A percentile compares a stretch with the other conserved stretches of the same genome.
phyloP scores from a whole-genome alignment of 2,329 filamentous ascomycete genomes.

The Paecilomyces formosus region DNA sequence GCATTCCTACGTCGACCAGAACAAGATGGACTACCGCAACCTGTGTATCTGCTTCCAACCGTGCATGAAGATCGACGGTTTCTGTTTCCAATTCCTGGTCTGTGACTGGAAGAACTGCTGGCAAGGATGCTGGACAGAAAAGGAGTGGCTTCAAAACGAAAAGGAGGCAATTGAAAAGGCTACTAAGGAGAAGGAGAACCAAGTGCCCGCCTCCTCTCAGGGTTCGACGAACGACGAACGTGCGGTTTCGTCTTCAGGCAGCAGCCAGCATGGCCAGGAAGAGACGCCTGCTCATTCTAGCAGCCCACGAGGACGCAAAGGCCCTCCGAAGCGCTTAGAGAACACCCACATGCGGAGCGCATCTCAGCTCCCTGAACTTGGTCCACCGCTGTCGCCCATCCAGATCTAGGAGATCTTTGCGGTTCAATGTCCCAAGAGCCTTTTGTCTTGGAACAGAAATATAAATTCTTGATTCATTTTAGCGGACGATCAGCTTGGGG shows the following conservation, averaged over 20 bases:
- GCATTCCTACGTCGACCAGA: constrained; percentile 85
- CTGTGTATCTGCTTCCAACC: constrained; percentile 96
- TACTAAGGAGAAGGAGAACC: constrained; percentile 17
- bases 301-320: constrained; percentile 22
- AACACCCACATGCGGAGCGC: constrained; percentile 26
- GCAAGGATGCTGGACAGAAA: constrained; percentile 91
- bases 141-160: constrained; percentile 61
- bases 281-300: constrained; percentile 23
- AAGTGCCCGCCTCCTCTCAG: constrained; percentile 9
- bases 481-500: not conserved
- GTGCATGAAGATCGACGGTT: constrained; percentile 91
- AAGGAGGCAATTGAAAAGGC: constrained; percentile 30
- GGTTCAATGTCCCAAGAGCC: not conserved
- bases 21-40: constrained; percentile 97
- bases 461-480: not conserved
- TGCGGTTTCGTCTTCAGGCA: constrained; percentile 59
- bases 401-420: constrained; percentile 25
- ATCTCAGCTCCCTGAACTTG: constrained; percentile 41
- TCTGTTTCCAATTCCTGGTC: constrained; percentile 91
- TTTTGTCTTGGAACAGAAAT: not conserved
- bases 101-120: constrained; percentile 95
- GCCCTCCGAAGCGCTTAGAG: constrained; percentile 27
- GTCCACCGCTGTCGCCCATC: constrained; percentile 41
- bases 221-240: constrained; percentile 42
- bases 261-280: constrained; percentile 44